Evolutionary conservation across 257 asterid species (phyloP), one percentile per base, ranked within the genome.

Genomic region (Rubia yunnanensis): DNA sequence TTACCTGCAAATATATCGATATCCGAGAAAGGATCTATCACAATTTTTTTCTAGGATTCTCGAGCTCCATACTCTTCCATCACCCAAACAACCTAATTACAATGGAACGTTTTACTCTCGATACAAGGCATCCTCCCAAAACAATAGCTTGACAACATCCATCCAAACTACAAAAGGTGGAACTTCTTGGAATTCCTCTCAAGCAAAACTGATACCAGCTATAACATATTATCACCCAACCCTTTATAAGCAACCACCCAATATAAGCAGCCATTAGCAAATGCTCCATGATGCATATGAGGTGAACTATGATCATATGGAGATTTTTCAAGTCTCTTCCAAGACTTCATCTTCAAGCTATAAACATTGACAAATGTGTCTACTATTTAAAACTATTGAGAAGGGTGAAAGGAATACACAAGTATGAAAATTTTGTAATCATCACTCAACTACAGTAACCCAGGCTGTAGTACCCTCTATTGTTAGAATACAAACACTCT

Each of bases 361-460:
- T 79, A 77, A 18, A 84, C 68, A 77, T 77, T 80, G 48, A 84
- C 76, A 52, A 53, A 74, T 17, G 80, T 81, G 26, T 75, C 78
- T n/a, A 18, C n/a, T n/a, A n/a, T n/a, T n/a, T n/a, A 60, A 70
- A 74, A 72, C 71, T 64, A 41, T 70, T n/a, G n/a, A n/a, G n/a
- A 72, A 1, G 70, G 34, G 30, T 63, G 69, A 34, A 4, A 3
- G 9, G 32, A 75, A 56, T 67, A 76, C 10, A 78, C 78, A 28
- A 83, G 82, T 15, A 53, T 36, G 5, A 83, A 81, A 35, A 83
- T 31, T 65, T 81, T 81, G 63, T 76, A 81, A 68, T 81, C 86
- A 71, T 79, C 80, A 66, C 13, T 70, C 11, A 31, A 6, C 65
- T 20, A 70, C 77, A 78, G 27, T 78, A 76, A 6, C 86, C 89